Evolutionary conservation across 148 eudicot genomes (phyloP), one percentile per base, ranked within the genome.

Genomic region (Fagopyrum esculentum): DNA sequence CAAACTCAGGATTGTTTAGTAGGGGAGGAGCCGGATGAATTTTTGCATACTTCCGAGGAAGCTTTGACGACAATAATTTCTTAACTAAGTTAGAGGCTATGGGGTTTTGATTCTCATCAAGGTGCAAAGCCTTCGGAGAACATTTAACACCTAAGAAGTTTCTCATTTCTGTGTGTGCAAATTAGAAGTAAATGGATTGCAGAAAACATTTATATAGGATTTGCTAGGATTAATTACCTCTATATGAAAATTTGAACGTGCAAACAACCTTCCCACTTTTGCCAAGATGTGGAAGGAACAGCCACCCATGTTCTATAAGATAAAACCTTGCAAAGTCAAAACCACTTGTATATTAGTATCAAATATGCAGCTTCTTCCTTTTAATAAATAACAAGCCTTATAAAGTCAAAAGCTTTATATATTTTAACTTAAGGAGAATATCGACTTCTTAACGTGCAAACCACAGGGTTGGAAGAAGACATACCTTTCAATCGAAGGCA

Each of bases 241-340:
- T 12, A 40, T 35, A 66, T 66, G 40, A 66, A 66, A 66, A 66
- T 66, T 35, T 66, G 71, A 19, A 66, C 71, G 71, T 66, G 71
- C 46, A 6, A 66, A 17, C 71, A 66, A 66, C 71, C 46, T 66
- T 40, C 47, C 47, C 71, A 66, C 71, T 66, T 66, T 15, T 43
- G 40, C 22, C 47, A 66, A 35, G 69, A 66, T 17, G 43, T 35
- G 40, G 40, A 35, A 35, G 40, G 40, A 35, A 1, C 40, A 35
- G 2, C 40, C 71, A 66, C 71, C 43, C 40, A 66, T 13, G 15
- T 6, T 66, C 43, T 40, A 64, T 66, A 66, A 66, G 15, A 43
- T 66, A 66, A 66, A 17, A 66, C 71, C 71, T 66, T 66, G 19
- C 71, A 66, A 66, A 66, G 71, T 40, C 71, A 66, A 66, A 57